Base-by-base conservation (phyloP, 73 alveolate genomes). In the Blepharisma stoltei region DNA sequence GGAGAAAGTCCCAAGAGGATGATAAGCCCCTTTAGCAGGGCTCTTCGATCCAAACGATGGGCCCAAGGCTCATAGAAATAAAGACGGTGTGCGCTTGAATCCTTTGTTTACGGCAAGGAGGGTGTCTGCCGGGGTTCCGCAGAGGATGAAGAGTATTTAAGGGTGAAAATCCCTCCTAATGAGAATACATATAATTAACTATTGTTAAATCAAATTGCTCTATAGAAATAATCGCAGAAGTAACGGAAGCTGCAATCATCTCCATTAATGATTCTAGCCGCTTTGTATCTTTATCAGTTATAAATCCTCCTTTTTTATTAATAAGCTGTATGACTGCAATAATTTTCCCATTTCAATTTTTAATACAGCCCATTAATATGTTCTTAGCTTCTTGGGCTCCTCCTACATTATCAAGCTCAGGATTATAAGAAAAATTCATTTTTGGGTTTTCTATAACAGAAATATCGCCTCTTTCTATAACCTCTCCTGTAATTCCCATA, bases 361-460 rank as follows among this genome's bases (percentile, higher is more conserved):
- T 60, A 9, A 60, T 8, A 5, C 73, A 60, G 11, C 73, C 73
- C 73, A 60, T 60, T 11, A 60, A 8, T 1, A 60, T 25, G 5
- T 11, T 20, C 5, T 60, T 60, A 20, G 73, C 23, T 25, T 60
- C 73, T 14, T 60, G 73, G 5, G 5, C 73, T 38, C 73, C 14
- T 20, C 73, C 73, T 1, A 60, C 73, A 60, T 60, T 60, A 60
- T 60, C 73, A 25, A 60, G 14, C 23, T 60, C 73, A 14, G 73
- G 73, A 38, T 60, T 60, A 38, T 60, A 60, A 1, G 23, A 18
- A 8, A 38, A 38, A 14, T 14, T 60, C 14, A 38, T 60, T 25
- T 60, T 60, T 38, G 73, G 73, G 45, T 60, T 60, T 14, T 60
- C 18, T 8, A 60, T 14, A 20, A 60, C 73, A n/a, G 73, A 60